A percentile compares a stretch with the other conserved stretches of the same genome.
phyloP scores from a whole-genome alignment of 768 basidiomycete species.

The Nidula microcarpa region DNA sequence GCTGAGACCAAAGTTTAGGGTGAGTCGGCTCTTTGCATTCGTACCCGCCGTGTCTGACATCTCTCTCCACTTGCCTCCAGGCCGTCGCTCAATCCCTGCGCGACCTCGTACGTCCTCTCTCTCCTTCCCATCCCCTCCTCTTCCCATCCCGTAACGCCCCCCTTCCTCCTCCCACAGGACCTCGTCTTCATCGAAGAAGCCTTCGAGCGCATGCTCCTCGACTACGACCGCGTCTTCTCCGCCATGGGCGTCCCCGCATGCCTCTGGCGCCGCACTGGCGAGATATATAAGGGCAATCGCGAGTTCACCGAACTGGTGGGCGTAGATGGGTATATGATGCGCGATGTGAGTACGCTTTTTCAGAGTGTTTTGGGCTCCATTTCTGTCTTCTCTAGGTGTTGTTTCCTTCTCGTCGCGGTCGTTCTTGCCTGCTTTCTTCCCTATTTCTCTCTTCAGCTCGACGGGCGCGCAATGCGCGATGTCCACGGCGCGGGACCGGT shows the following conservation, averaged over 20 bases:
- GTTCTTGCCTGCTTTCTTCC: no score
- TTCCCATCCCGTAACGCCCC: background rate
- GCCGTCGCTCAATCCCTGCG: conserved; percentile 81
- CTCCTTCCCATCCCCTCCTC: conserved; percentile 2
- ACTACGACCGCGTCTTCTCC: conserved; percentile 92
- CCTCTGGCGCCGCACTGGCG: conserved; percentile 93
- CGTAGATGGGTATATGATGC: conserved; percentile 81
- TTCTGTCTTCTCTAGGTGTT: no score
- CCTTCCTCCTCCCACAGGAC: conserved; percentile 45
- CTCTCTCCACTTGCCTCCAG: conserved; percentile 23
- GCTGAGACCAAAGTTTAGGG: conserved; percentile 81
- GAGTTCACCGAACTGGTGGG: conserved; percentile 92
- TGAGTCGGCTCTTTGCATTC: conserved; percentile 24
- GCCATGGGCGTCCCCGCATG: conserved; percentile 98
- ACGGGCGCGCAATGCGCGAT: no score
- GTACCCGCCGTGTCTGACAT: conserved; percentile 1
- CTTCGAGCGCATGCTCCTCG: conserved; percentile 90
- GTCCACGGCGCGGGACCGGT: no score
- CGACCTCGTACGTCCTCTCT: conserved; percentile 56
- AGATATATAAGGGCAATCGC: conserved; percentile 97
- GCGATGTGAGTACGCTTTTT: conserved; percentile 54
- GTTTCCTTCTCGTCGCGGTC: no score
- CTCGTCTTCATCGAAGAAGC: conserved; percentile 97
- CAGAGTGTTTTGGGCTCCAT: no score
- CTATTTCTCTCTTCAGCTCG: no score